phyloP scores from a whole-genome alignment of 2,329 filamentous ascomycete species.

The Pezicula neosporulosa region DNA sequence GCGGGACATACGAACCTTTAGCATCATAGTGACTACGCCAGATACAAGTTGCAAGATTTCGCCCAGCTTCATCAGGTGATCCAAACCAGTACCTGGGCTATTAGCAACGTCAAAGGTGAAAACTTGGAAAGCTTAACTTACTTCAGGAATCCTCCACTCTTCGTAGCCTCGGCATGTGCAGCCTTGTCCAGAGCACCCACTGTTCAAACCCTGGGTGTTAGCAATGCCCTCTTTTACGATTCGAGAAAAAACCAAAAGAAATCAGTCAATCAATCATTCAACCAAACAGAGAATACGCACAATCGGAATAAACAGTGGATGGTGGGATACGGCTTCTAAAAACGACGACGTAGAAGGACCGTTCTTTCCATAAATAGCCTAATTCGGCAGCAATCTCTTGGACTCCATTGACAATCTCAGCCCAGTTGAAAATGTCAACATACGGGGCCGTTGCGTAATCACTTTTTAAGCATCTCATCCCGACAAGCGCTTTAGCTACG shows the following conservation, averaged over 20 bases:
- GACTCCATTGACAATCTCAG: conserved; percentile 56
- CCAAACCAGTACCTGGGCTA: conserved; percentile 79
- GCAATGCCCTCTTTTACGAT: too few relatives aligned
- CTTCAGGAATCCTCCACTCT: conserved; percentile 80
- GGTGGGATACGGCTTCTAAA: conserved; percentile 73
- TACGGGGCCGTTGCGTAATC: conserved; percentile 80
- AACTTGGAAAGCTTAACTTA: conserved; percentile 27
- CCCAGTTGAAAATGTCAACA: conserved; percentile 74
- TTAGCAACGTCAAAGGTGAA: neutral
- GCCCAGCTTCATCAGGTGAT: conserved; percentile 60
- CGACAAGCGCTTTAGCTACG: conserved; percentile 67
- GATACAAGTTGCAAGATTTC: conserved; percentile 79
- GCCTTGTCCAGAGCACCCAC: conserved; percentile 71
- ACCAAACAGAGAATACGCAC: too few relatives aligned
- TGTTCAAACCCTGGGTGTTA: too few relatives aligned
- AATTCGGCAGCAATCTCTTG: conserved; percentile 45
- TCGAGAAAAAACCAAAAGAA: too few relatives aligned
- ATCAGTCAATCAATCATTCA: too few relatives aligned
- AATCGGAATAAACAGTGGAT: conserved; percentile 61
- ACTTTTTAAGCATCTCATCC: conserved; percentile 55
- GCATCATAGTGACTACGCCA: conserved; percentile 61
- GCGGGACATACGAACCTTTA: conserved; percentile 18
- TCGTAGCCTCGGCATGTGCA: conserved; percentile 76
- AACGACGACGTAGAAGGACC: conserved; percentile 77
- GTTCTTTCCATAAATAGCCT: conserved; percentile 53